Evolutionary conservation across 2,329 filamentous ascomycete species (phyloP).

Genomic region (Simplicillium aogashimaense): DNA sequence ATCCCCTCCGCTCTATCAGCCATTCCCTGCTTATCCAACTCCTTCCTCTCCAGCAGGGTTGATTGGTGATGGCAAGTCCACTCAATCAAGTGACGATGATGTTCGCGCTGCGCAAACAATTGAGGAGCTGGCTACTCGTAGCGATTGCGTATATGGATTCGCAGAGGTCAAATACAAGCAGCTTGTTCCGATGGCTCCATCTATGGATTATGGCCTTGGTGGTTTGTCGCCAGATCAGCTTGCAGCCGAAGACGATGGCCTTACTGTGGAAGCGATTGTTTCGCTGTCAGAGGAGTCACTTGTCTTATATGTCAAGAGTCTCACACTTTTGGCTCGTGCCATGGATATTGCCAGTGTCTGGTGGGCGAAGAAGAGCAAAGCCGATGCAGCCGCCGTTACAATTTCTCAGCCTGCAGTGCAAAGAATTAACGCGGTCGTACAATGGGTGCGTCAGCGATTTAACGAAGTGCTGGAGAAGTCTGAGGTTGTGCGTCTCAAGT

Average conservation of each 20-base stretch:
- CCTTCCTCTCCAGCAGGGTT: slow-evolving; percentile 46
- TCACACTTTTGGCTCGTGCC: slow-evolving; percentile 80
- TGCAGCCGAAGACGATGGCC: slow-evolving; percentile 54
- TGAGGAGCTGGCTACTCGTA: slow-evolving; percentile 85
- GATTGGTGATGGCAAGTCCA: slow-evolving; percentile 51
- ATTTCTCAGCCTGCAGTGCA: slow-evolving; percentile 43
- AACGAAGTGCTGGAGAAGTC: slow-evolving; percentile 97
- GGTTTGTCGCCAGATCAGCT: slow-evolving; percentile 46
- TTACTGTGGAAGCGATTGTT: slow-evolving; percentile 80
- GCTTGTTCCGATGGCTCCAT: slow-evolving; percentile 80
- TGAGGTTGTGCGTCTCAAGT: slow-evolving; percentile 80
- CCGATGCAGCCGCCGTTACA: slow-evolving; percentile 36
- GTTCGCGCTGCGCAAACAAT: slow-evolving; percentile 67
- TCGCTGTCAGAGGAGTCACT: slow-evolving; percentile 87
- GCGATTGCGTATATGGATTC: slow-evolving; percentile 94
- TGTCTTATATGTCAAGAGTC: slow-evolving; percentile 90
- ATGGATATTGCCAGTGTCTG: slow-evolving; percentile 92
- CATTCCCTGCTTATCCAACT: slow-evolving; percentile 77
- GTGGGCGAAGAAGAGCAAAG: slow-evolving; percentile 75
- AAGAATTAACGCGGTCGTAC: slow-evolving; percentile 85
- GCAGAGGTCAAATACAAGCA: slow-evolving; percentile 98
- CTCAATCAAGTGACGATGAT: slow-evolving; percentile 64
- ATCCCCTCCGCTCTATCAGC: slow-evolving; percentile 69
- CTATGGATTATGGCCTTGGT: slow-evolving; percentile 60
- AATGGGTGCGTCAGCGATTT: slow-evolving; percentile 90